phyloP scores from a whole-genome alignment of 1,139 yeast genomes.

The Candida anutae region DNA sequence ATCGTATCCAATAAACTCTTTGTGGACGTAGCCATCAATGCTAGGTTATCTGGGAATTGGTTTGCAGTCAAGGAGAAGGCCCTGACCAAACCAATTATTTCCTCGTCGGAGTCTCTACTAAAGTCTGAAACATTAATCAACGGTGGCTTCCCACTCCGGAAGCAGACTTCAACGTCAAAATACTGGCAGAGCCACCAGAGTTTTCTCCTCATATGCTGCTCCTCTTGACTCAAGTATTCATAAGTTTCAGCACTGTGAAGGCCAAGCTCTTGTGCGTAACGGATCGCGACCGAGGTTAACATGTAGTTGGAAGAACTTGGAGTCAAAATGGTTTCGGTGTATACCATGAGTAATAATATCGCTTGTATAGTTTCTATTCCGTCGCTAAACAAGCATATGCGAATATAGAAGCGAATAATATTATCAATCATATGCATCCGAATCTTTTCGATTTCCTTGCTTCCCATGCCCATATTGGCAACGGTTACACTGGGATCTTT shows the following conservation, averaged over 20 bases:
- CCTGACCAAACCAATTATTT: constrained; percentile 1
- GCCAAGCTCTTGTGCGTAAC: constrained; percentile 61
- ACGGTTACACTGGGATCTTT: background rate
- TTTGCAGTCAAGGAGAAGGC: background rate
- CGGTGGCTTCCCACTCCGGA: constrained; percentile 57
- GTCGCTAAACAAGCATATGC: constrained; percentile 40
- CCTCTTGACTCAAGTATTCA: constrained; percentile 26
- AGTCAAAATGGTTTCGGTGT: constrained; percentile 36
- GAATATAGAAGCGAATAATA: constrained; percentile 41
- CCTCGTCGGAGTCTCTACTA: constrained; percentile 6
- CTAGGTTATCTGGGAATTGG: background rate
- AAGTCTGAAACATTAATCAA: constrained; percentile 44
- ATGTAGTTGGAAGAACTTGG: constrained; percentile 37
- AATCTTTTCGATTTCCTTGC: background rate
- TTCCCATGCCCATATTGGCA: background rate
- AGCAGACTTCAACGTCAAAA: constrained; percentile 47
- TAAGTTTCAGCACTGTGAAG: constrained; percentile 52
- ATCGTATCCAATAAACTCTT: background rate
- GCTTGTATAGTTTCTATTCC: constrained; percentile 46
- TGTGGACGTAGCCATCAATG: no score
- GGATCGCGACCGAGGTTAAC: constrained; percentile 42
- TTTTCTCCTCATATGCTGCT: constrained; percentile 28
- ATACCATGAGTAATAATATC: constrained; percentile 35
- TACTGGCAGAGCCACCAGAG: constrained; percentile 53
- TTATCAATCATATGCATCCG: constrained; percentile 17